A percentile compares a stretch with the other conserved stretches of the same genome.
These are phyloP conservation scores for Chamaecyparis obtusa DNA, from an alignment of 75 land plant species.

Conservation along the genomic window DNA sequence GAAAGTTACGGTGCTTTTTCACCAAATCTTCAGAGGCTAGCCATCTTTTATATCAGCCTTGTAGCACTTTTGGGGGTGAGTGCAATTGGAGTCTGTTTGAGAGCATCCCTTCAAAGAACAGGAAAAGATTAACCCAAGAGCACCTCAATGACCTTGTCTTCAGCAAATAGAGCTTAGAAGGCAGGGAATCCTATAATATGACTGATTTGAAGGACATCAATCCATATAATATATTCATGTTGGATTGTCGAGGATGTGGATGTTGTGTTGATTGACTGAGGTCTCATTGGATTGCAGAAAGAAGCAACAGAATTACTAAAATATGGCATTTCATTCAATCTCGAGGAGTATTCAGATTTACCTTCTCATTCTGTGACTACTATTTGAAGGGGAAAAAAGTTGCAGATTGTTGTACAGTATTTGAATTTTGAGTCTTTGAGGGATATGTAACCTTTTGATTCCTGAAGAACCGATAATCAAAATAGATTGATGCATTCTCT, in stretches of 20 bases:
- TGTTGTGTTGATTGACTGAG: background rate
- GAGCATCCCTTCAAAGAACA: background rate
- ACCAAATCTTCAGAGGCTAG: background rate
- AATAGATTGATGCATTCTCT: too few species aligned
- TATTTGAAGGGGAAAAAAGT: too few species aligned
- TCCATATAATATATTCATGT: background rate
- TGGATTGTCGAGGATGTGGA: background rate
- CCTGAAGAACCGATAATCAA: too few species aligned
- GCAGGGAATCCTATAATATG: background rate
- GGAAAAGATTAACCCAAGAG: background rate
- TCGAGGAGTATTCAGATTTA: too few species aligned
- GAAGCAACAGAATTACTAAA: too few species aligned
- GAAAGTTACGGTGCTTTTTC: background rate
- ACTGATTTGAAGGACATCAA: background rate
- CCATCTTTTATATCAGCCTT: background rate
- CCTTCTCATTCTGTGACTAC: too few species aligned
- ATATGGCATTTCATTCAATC: too few species aligned
- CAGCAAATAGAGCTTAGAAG: background rate
- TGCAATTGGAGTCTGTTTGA: background rate
- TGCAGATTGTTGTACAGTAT: too few species aligned
- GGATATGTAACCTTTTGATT: too few species aligned
- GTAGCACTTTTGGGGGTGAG: background rate
- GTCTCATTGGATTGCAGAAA: too few species aligned
- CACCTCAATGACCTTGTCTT: background rate
- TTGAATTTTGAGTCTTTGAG: too few species aligned